Conservation (phyloP, 2,329 filamentous ascomycete species). For the Trichoderma breve region DNA sequence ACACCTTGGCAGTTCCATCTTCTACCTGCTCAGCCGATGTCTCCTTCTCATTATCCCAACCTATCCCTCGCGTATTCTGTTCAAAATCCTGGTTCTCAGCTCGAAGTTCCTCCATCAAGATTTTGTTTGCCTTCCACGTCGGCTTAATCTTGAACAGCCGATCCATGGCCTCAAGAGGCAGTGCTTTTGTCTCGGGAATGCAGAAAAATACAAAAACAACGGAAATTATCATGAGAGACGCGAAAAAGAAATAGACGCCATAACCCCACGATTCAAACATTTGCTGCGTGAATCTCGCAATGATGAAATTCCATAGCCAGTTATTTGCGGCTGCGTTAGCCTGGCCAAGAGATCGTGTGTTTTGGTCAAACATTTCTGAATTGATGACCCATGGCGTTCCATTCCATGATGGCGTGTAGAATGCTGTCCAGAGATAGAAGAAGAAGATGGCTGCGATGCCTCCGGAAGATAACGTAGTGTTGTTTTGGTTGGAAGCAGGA, state of each 20-base stretch:
- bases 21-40: constrained; percentile 8
- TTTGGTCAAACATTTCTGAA: constrained; percentile 17
- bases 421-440: constrained; percentile 14
- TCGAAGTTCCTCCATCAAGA: constrained; percentile 1
- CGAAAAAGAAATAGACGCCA: constrained; percentile 58
- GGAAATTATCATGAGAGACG: constrained; percentile 46
- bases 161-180: constrained; percentile 46
- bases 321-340: constrained; percentile 15
- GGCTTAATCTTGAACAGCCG: constrained; percentile 11
- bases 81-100: constrained; percentile 1
- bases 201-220: constrained; percentile 50
- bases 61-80: not conserved
- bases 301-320: constrained; percentile 20
- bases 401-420: constrained; percentile 14
- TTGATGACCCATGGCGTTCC: constrained; percentile 16
- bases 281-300: constrained; percentile 37
- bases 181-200: constrained; percentile 54
- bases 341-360: constrained; percentile 13
- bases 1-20: not conserved
- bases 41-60: constrained; percentile 12
- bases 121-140: constrained; percentile 4
- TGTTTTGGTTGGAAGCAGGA: not conserved
- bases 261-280: constrained; percentile 41
- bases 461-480: not conserved
- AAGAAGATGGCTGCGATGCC: constrained; percentile 15